Evolutionary conservation across 257 asterid species (phyloP).

Genomic region (Solanum ahanhuiri): DNA sequence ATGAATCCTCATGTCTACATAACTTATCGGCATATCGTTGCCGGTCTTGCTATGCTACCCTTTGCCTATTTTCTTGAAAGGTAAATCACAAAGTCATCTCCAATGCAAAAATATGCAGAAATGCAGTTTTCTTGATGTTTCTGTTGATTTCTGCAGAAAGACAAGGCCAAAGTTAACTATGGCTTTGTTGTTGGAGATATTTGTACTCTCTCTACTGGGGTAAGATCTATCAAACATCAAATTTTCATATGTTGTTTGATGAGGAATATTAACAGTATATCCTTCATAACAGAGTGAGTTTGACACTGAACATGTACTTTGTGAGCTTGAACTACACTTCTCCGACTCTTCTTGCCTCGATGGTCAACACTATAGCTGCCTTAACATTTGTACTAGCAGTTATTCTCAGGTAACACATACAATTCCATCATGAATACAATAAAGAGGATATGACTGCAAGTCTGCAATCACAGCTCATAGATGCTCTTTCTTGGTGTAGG

Average conservation of each 20-base stretch:
- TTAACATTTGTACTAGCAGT: conserved; percentile 60
- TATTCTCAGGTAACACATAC: conserved; percentile 41
- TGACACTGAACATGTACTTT: conserved; percentile 62
- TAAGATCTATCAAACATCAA: conserved; percentile 6
- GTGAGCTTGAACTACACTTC: too few relatives aligned
- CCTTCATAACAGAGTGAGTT: conserved; percentile 39
- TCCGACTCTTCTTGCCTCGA: conserved; percentile 55
- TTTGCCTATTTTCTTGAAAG: conserved; percentile 69
- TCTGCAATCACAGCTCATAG: background rate
- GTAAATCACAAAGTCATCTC: conserved; percentile 10
- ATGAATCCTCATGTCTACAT: conserved; percentile 66
- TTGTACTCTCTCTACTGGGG: conserved; percentile 57
- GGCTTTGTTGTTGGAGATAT: conserved; percentile 40
- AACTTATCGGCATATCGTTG: conserved; percentile 50
- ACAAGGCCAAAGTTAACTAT: conserved; percentile 46
- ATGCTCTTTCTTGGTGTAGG: conserved; percentile 16
- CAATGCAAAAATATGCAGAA: background rate
- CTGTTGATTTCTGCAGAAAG: conserved; percentile 31
- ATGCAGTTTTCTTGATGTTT: background rate
- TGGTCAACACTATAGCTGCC: conserved; percentile 61
- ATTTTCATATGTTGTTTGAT: background rate
- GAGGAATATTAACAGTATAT: background rate
- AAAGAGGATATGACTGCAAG: background rate
- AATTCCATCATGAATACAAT: background rate
- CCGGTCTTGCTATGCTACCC: conserved; percentile 39